Evolutionary conservation across 306 rosid genomes (phyloP).

Genomic region (Castanea mollissima): DNA sequence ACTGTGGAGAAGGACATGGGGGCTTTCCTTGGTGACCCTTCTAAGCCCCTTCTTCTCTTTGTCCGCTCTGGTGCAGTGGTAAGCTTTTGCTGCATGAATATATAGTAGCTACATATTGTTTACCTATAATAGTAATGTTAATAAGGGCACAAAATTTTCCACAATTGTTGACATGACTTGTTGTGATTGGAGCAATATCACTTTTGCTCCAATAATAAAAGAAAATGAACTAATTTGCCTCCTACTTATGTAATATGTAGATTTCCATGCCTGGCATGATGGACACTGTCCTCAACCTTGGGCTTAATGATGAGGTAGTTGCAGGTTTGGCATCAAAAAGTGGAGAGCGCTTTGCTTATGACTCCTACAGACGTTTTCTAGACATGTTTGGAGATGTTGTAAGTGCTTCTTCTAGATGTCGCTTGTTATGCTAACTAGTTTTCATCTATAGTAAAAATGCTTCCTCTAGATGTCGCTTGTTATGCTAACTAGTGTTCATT

Average conservation of each 20-base stretch:
- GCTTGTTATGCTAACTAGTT: not conserved
- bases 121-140: not conserved
- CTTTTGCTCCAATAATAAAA: too few relatives aligned
- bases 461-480: slow-evolving; percentile 9
- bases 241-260: slow-evolving; percentile 28
- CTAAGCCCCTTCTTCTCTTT: slow-evolving; percentile 81
- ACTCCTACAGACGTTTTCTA: slow-evolving; percentile 88
- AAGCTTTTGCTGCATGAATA: not conserved
- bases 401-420: slow-evolving; percentile 39
- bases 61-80: slow-evolving; percentile 99
- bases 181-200: too few relatives aligned
- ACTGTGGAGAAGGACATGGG: slow-evolving; percentile 70
- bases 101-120: not conserved
- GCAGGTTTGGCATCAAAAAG: slow-evolving; percentile 86
- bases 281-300: slow-evolving; percentile 99
- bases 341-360: slow-evolving; percentile 94
- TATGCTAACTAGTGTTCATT: not conserved
- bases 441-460: slow-evolving; percentile 28
- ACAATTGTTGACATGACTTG: too few relatives aligned
- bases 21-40: slow-evolving; percentile 77
- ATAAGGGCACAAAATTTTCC: not conserved
- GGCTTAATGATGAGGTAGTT: slow-evolving; percentile 85
- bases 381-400: slow-evolving; percentile 98
- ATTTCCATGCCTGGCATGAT: slow-evolving; percentile 99
- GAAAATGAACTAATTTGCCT: slow-evolving; percentile 2